Conservation (phyloP, 176 grass and related monocot species). For the Oryza nivara region DNA sequence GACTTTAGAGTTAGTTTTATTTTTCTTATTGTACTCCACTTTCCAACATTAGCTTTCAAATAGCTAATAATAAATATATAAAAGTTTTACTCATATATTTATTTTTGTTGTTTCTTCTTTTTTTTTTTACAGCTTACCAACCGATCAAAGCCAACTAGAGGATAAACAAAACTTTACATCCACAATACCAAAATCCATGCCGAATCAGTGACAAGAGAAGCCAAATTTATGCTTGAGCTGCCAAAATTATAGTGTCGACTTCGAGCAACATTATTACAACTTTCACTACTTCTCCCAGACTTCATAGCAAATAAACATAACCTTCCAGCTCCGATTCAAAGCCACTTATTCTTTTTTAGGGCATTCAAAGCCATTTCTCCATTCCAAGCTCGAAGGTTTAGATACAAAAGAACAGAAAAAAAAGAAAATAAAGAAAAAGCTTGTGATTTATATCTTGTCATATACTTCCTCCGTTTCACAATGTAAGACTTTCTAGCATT, state of each 20-base stretch:
- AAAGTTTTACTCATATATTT: no score
- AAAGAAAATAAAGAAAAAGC: neutral
- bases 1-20: no score
- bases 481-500: no score
- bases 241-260: neutral
- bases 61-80: no score
- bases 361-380: neutral
- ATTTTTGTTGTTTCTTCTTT: no score
- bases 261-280: neutral
- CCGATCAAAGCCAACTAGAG: no score
- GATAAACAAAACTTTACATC: no score
- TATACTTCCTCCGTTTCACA: neutral
- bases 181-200: neutral
- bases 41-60: no score
- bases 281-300: neutral
- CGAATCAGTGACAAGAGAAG: neutral
- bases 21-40: no score
- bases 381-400: conserved; percentile 6
- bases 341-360: neutral
- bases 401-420: neutral
- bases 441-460: neutral
- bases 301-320: neutral
- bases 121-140: no score
- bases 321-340: conserved; percentile 1
- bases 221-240: conserved; percentile 18